These are phyloP conservation scores for Hortiboletus campestris DNA, from an alignment of 768 basidiomycete species.

Conservation along the genomic window DNA sequence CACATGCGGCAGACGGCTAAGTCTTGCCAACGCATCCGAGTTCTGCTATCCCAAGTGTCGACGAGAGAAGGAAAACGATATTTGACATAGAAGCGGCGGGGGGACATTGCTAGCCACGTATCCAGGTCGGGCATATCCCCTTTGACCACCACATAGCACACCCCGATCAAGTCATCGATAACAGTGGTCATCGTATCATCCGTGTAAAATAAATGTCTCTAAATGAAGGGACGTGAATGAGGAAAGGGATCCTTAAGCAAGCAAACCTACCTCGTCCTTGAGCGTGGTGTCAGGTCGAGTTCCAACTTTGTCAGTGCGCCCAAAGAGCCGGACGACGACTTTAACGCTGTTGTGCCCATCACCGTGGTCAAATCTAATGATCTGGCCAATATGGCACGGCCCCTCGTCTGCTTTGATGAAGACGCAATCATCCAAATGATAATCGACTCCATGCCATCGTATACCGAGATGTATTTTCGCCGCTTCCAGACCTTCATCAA, in stretches of 20 bases:
- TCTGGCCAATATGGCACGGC: constrained; percentile 56
- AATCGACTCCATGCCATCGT: constrained; percentile 44
- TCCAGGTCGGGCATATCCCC: constrained; percentile 33
- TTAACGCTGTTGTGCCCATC: constrained; percentile 14
- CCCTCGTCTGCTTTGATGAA: constrained; percentile 47
- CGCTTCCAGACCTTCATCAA: constrained; percentile 31
- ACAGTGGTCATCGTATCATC: constrained; percentile 38
- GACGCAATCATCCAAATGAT: constrained; percentile 63
- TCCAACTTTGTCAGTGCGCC: constrained; percentile 42
- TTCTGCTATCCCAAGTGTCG: constrained; percentile 39
- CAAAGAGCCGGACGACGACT: constrained; percentile 45
- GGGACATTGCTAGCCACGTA: constrained; percentile 51
- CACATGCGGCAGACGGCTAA: constrained; percentile 51
- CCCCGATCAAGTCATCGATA: constrained; percentile 42
- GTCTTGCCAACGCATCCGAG: constrained; percentile 32
- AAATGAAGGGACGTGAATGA: not conserved
- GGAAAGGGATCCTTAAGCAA: not conserved
- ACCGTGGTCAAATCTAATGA: constrained; percentile 35
- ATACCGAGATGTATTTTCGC: constrained; percentile 41
- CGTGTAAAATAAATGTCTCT: constrained; percentile 67
- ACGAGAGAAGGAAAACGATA: constrained; percentile 47
- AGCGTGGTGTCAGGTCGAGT: constrained; percentile 39
- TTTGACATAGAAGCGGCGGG: constrained; percentile 56
- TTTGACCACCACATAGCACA: constrained; percentile 47
- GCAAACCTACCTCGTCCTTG: constrained; percentile 53